These are phyloP conservation scores for Peribolospora baueri DNA, from an alignment of 768 basidiomycete genomes.

Conservation along the genomic window DNA sequence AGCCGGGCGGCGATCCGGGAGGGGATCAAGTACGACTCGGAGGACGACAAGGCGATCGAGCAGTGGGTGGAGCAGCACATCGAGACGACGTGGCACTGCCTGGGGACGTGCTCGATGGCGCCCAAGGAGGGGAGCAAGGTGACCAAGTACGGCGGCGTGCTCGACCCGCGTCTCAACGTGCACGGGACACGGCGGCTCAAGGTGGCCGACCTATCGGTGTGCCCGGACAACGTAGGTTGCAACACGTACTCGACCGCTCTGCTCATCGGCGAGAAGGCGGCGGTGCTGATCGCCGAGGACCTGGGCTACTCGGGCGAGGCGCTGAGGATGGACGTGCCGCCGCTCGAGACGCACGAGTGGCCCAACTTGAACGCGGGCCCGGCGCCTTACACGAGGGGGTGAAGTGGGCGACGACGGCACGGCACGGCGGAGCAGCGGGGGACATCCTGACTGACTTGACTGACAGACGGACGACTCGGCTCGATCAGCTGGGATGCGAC, in stretches of 20 bases:
- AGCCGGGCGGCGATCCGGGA: not conserved
- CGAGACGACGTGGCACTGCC: constrained; percentile 9
- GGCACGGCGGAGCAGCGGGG: too few species aligned
- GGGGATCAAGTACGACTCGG: constrained; percentile 6
- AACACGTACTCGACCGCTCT: constrained; percentile 37
- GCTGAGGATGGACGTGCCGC: too few species aligned
- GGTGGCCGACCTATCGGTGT: constrained; percentile 20
- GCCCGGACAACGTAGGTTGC: constrained; percentile 20
- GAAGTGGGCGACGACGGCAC: too few species aligned
- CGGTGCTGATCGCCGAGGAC: constrained; percentile 35
- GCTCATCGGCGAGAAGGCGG: constrained; percentile 45
- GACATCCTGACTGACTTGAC: too few species aligned
- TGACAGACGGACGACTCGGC: too few species aligned
- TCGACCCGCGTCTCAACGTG: constrained; percentile 9
- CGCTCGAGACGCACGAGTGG: too few species aligned
- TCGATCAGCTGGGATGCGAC: too few species aligned
- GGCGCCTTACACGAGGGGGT: too few species aligned
- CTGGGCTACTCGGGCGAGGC: constrained; percentile 21
- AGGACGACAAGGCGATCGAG: constrained; percentile 11
- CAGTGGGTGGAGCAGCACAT: constrained; percentile 7
- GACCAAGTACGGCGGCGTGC: constrained; percentile 5
- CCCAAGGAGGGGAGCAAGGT: not conserved
- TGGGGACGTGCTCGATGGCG: constrained; percentile 7
- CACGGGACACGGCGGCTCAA: constrained; percentile 5
- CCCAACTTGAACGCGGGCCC: too few species aligned